Evolutionary conservation across 371 early-diverging fungal genomes (phyloP).

Genomic region (Actinomortierella ambigua): DNA sequence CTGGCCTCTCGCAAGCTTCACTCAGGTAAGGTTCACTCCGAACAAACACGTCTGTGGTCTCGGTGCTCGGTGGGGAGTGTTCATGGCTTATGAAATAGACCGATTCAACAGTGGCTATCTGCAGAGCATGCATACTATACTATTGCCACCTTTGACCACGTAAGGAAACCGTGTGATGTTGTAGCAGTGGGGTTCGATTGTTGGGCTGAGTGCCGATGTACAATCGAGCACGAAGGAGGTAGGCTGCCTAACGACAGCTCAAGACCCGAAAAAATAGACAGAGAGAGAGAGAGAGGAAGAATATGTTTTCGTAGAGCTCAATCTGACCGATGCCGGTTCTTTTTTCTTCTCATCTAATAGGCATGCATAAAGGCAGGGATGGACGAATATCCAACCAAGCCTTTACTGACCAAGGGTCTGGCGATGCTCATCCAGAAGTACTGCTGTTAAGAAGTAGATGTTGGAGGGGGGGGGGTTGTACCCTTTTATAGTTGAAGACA

Average conservation of each 20-base stretch:
- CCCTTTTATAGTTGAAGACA: no score
- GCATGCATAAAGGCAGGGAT: slow-evolving; percentile 59
- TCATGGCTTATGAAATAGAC: no score
- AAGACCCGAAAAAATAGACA: no score
- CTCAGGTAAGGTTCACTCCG: no score
- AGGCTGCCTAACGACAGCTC: background rate
- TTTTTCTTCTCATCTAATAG: background rate
- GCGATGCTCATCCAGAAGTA: slow-evolving; percentile 39
- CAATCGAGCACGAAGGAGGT: slow-evolving; percentile 54
- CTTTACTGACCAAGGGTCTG: slow-evolving; percentile 48
- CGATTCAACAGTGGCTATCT: slow-evolving; percentile 29
- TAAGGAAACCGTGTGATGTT: slow-evolving; percentile 7
- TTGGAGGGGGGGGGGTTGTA: no score
- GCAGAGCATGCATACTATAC: slow-evolving; percentile 31
- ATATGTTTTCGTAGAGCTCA: background rate
- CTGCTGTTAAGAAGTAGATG: no score
- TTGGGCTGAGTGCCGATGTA: slow-evolving; percentile 65
- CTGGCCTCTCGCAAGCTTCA: no score
- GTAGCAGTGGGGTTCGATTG: slow-evolving; percentile 25
- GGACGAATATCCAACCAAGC: slow-evolving; percentile 67
- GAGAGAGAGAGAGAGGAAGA: background rate
- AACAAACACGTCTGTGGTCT: no score
- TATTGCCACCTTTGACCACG: slow-evolving; percentile 45
- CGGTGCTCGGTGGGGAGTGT: no score
- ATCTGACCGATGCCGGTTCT: background rate